Percentiles rank a stretch among this genome's conserved stretches.
These are phyloP conservation scores for Chaetomium sp. DNA, from an alignment of 2,329 filamentous ascomycete species.

Conservation along the genomic window DNA sequence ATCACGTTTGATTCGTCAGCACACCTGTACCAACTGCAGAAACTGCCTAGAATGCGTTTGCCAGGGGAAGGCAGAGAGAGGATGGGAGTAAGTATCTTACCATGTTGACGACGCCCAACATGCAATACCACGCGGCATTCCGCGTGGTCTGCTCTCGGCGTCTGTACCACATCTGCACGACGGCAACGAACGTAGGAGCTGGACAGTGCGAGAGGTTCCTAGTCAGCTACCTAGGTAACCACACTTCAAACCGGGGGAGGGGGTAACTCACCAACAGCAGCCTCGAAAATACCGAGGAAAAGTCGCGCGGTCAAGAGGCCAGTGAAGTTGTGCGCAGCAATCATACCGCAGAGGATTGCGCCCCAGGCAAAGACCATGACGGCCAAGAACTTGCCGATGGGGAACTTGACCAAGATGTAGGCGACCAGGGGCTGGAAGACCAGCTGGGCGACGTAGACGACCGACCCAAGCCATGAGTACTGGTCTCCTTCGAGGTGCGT, in stretches of 20 bases:
- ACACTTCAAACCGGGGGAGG: too few relatives aligned
- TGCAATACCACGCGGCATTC: constrained; percentile 46
- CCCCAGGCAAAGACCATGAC: constrained; percentile 50
- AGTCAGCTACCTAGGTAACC: too few relatives aligned
- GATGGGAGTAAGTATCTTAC: constrained; percentile 5
- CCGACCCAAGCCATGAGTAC: constrained; percentile 54
- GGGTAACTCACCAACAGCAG: constrained; percentile 32
- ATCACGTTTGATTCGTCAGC: too few relatives aligned
- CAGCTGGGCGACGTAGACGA: constrained; percentile 55
- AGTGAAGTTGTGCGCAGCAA: constrained; percentile 41
- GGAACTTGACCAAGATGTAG: constrained; percentile 45
- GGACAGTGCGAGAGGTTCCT: too few relatives aligned
- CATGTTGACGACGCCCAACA: constrained; percentile 50
- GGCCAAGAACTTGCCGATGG: constrained; percentile 47
- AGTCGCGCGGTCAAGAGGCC: constrained; percentile 41
- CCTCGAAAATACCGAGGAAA: constrained; percentile 41
- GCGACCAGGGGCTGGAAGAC: constrained; percentile 51
- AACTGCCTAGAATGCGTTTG: too few relatives aligned
- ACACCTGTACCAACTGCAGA: too few relatives aligned
- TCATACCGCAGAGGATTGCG: constrained; percentile 42
- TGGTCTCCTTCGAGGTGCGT: constrained; percentile 41
- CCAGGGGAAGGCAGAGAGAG: too few relatives aligned
- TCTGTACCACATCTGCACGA: constrained; percentile 51
- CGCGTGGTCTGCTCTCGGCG: constrained; percentile 45
- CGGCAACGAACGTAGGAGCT: constrained; percentile 43